Evolutionary conservation across 1,284 basidiomycete genomes (phyloP), one percentile per base, ranked within the genome.

Genomic region (Moesziomyces sp.): DNA sequence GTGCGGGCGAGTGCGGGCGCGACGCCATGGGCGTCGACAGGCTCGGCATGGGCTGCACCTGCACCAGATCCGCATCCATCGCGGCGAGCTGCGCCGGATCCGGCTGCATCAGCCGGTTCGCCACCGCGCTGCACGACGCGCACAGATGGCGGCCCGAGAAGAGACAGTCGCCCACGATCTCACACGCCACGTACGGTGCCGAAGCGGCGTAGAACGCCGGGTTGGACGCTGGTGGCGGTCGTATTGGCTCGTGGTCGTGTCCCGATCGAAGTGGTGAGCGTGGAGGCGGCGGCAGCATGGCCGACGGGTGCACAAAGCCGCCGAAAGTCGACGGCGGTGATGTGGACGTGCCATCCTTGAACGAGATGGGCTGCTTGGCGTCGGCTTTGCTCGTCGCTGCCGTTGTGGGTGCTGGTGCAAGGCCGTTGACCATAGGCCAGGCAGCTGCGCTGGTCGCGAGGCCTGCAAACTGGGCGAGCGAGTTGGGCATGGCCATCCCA

Each of bases 121-220:
- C 68, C 18, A 71, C 68, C 5, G 68, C 62, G 23, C 58, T 61
- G 58, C 68, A 71, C 0, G 68, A 57, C 4, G 62, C 46, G 21
- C 68, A 71, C 6, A 65, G 54, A 26, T 61, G 54, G 16, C 58
- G 61, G 9, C 68, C 68, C 2, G 62, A 71, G 35, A 71, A 71
- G 46, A 71, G 68, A 24, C 68, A 71, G 47, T 71, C 68, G 23
- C 68, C 68, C 13, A 71, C 62, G 10, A 71, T 71, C 53, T 71
- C 68, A 44, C 68, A 71, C 2, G 68, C 53, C 5, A 50, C 43
- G 30, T 11, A 8, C 9, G 30, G 9, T 28, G 50, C 40, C 24
- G 50, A 28, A 28, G 47, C 2, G 8, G 28, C 28, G 7, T 38
- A 38, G 14, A 18, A 38, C 9, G 35, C 24, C 9, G 47, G 46